phyloP scores from a whole-genome alignment of 164 flowering plant species.

The Annona cherimola region DNA sequence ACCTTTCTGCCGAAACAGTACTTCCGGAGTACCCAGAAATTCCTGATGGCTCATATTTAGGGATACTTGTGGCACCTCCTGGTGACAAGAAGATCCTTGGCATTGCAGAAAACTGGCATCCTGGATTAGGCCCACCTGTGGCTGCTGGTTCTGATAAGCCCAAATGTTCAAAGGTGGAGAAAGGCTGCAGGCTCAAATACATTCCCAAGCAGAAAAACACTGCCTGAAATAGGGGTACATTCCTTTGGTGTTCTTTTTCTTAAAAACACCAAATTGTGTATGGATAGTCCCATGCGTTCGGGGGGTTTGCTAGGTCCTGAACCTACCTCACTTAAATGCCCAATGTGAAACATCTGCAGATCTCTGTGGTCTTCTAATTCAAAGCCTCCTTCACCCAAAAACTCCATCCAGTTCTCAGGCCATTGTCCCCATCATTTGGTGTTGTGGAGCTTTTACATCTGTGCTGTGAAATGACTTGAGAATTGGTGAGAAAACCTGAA shows the following conservation, averaged over 20 bases:
- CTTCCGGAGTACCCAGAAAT: constrained; percentile 24
- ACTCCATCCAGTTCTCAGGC: not conserved
- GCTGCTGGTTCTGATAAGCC: constrained; percentile 16
- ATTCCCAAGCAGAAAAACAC: constrained; percentile 47
- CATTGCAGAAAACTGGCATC: constrained; percentile 28
- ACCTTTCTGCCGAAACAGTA: constrained; percentile 33
- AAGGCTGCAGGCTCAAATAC: constrained; percentile 46
- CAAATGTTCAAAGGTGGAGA: constrained; percentile 41
- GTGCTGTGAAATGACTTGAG: not conserved
- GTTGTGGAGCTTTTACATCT: not conserved
- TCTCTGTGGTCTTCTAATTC: too few relatives aligned
- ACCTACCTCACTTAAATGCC: too few relatives aligned
- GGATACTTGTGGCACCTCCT: not conserved
- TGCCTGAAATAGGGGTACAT: not conserved
- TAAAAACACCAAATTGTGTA: not conserved
- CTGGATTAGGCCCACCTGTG: constrained; percentile 3
- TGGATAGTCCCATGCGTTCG: too few relatives aligned
- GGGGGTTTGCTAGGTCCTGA: too few relatives aligned
- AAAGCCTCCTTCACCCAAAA: too few relatives aligned
- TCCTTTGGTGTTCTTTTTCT: not conserved
- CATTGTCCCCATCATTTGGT: not conserved
- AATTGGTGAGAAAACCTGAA: not conserved
- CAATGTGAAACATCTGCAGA: too few relatives aligned
- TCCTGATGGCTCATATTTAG: constrained; percentile 14
- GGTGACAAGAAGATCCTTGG: constrained; percentile 18